Conservation (phyloP, 805 yeast genomes). For the Ogataea philodendri region DNA sequence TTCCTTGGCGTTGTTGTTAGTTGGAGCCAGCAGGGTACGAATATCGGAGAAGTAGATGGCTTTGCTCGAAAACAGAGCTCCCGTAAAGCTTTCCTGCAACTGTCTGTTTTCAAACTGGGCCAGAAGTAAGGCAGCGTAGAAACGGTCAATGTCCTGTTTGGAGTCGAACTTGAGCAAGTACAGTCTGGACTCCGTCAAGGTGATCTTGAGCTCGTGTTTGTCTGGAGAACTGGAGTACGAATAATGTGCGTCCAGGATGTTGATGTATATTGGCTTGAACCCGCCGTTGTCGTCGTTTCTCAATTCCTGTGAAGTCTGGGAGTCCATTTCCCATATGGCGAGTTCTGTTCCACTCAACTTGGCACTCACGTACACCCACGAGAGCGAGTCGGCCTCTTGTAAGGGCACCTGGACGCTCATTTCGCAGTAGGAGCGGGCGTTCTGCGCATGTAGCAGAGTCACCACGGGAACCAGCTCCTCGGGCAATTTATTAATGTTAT, state of each 20-base stretch:
- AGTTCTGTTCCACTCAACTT: constrained; percentile 52
- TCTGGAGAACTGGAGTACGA: constrained; percentile 12
- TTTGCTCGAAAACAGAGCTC: constrained; percentile 56
- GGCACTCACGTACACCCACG: constrained; percentile 30
- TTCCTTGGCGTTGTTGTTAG: constrained; percentile 43
- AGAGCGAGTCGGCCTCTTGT: constrained; percentile 7
- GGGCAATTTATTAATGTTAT: constrained; percentile 38
- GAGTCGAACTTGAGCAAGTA: constrained; percentile 28
- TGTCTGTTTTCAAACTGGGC: constrained; percentile 57
- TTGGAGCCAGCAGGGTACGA: constrained; percentile 53
- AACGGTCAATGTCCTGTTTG: constrained; percentile 28
- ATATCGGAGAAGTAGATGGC: constrained; percentile 58
- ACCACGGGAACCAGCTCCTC: constrained; percentile 71
- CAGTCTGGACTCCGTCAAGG: constrained; percentile 26
- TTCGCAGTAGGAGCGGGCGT: constrained; percentile 58
- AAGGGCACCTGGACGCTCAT: constrained; percentile 28
- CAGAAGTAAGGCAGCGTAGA: constrained; percentile 47
- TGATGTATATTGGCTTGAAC: constrained; percentile 50
- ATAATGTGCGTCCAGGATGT: constrained; percentile 45
- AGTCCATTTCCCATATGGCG: constrained; percentile 45
- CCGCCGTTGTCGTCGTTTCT: constrained; percentile 37
- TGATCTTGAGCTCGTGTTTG: constrained; percentile 21
- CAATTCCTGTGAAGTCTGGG: constrained; percentile 26
- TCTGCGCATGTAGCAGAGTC: constrained; percentile 68
- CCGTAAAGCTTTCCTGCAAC: constrained; percentile 63